Conservation (phyloP, 495 filamentous ascomycete genomes). For the Neurospora africana region DNA sequence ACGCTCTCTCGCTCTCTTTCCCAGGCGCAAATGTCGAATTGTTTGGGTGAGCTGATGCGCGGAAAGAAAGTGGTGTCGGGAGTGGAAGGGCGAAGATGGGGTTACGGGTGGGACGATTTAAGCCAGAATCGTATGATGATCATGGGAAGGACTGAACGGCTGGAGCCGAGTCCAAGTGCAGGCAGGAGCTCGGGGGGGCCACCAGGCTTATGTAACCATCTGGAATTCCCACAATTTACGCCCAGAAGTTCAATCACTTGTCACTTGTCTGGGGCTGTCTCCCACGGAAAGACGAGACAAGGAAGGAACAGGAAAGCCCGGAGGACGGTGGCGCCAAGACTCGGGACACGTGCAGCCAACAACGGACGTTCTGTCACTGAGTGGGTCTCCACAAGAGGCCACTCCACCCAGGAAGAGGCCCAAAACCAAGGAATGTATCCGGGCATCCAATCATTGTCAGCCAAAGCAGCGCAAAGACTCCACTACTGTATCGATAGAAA, state of each 20-base stretch:
- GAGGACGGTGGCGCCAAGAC: neutral
- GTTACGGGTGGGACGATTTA: conserved; percentile 21
- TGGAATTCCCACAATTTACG: neutral
- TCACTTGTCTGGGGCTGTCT: neutral
- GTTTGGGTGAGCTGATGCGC: neutral
- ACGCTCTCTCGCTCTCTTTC: neutral
- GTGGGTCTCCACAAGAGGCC: neutral
- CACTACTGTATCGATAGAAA: neutral
- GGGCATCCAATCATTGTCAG: neutral
- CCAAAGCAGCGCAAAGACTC: neutral
- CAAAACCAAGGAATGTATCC: neutral
- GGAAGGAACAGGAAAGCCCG: neutral
- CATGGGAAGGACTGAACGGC: conserved; percentile 2
- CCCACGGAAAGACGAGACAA: neutral
- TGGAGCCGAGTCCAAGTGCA: conserved; percentile 6
- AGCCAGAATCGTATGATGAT: conserved; percentile 21
- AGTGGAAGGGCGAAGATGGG: conserved; percentile 9
- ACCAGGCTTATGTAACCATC: neutral
- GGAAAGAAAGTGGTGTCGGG: neutral
- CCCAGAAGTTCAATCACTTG: neutral
- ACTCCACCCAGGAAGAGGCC: neutral
- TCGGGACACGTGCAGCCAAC: neutral
- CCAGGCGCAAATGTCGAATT: neutral
- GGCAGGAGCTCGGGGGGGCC: neutral
- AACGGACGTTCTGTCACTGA: neutral